phyloP scores from a whole-genome alignment of 257 asterid species.

The Agastache rugosa region DNA sequence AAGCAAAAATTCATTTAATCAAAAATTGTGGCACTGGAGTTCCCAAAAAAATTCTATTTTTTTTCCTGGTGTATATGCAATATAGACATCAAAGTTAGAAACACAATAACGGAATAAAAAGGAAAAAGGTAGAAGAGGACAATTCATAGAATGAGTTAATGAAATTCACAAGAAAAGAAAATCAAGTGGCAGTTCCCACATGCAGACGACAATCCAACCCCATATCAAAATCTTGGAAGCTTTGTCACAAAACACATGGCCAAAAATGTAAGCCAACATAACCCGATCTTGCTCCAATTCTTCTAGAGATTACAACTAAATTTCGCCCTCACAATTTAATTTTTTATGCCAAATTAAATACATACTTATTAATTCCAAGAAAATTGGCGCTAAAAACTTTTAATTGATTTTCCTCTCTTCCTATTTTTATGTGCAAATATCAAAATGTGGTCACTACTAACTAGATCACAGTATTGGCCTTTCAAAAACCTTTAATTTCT shows the following conservation, averaged over 20 bases:
- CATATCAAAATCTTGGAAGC: constrained; percentile 22
- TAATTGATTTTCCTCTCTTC: not conserved
- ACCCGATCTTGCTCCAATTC: not conserved
- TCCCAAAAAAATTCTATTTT: too few relatives aligned
- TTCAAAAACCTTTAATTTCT: not conserved
- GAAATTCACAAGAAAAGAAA: constrained; percentile 16
- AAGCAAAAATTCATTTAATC: too few relatives aligned
- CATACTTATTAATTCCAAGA: not conserved
- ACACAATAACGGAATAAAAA: not conserved
- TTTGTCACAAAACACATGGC: constrained; percentile 13
- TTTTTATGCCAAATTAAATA: not conserved
- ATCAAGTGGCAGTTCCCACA: constrained; percentile 19
- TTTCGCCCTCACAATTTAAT: not conserved
- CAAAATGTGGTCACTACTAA: not conserved
- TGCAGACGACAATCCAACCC: not conserved
- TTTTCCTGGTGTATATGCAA: not conserved
- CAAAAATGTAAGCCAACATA: constrained; percentile 10
- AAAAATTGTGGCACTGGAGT: too few relatives aligned
- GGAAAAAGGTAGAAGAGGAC: not conserved
- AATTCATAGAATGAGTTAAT: not conserved
- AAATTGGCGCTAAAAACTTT: not conserved
- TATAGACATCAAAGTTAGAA: not conserved
- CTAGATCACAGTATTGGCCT: not conserved
- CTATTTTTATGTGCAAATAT: not conserved
- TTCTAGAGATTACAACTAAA: constrained; percentile 8